Base-by-base conservation (phyloP, 2,329 filamentous ascomycete species). In the Fusarium humuli region DNA sequence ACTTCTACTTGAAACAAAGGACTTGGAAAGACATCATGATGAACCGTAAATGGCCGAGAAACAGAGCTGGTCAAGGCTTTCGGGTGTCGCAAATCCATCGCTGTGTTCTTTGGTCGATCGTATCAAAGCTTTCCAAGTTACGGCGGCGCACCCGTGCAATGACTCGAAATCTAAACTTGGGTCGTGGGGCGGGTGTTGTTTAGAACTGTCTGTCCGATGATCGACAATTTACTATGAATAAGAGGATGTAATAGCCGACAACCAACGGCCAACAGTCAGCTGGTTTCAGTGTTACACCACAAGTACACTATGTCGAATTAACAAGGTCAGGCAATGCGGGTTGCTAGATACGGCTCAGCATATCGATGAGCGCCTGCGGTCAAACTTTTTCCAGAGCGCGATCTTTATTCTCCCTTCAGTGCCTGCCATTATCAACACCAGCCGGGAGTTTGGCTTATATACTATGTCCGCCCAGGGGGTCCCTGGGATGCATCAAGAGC, bases 1-100 rank as follows among this genome's bases (percentile, higher is more conserved):
- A 40, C 34, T 20, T n/a, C 13, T n/a, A 41, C 23, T 41, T 50
- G 16, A 37, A 50, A 50, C 47, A 34, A 50, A 50, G 47, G 20
- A 25, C 20, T 50, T 16, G 29, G 23, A 23, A 34, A n/a, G 7
- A 14, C 47, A 37, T 32, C 29, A 48, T 34, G 20, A 34, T 59
- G 12, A 37, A n/a, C 29, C 47, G 61, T 29, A 40, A 58, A 57
- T 65, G 42, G 67, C 54, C 63, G 52, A 57, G 56, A 52, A 64
- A 57, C 25, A 27, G 45, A 53, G 46, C 57, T 72, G 73, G 69
- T 57, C 73, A 75, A 65, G 65, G 73, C 73, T 73, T 48, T 64
- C 65, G 63, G 64, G 44, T 67, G 58, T 67, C 59, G 47, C 47
- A 50, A 65, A 47, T 49, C 61, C 55, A 60, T 59, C 59, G 42